Percentiles rank a stretch among this genome's conserved stretches.
Conservation (phyloP, 768 basidiomycete genomes). For the Tephrocybe sp. region DNA sequence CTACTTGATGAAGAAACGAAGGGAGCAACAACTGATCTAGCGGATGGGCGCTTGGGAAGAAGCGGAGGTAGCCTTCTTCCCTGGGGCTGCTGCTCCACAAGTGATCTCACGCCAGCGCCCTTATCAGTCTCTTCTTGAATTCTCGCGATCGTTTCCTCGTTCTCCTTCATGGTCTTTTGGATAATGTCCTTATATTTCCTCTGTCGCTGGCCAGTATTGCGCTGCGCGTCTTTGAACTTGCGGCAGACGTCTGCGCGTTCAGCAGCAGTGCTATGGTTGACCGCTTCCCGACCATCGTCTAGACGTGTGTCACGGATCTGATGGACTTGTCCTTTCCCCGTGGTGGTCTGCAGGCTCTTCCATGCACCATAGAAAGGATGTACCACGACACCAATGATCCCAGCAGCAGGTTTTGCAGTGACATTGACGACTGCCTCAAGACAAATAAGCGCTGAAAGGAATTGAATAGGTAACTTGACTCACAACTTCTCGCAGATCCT, state of each 20-base stretch:
- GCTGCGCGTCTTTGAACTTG: constrained; percentile 36
- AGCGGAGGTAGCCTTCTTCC: not conserved
- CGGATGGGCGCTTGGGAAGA: not conserved
- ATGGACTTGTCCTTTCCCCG: constrained; percentile 30
- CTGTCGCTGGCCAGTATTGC: constrained; percentile 30
- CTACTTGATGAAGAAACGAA: not conserved
- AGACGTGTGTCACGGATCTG: constrained; percentile 36
- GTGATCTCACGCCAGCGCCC: not conserved
- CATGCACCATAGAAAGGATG: constrained; percentile 36
- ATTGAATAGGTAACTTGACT: constrained; percentile 18
- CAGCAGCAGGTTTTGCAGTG: constrained; percentile 31
- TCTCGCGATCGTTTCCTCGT: constrained; percentile 10
- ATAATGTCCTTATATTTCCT: constrained; percentile 32
- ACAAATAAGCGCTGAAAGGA: not conserved
- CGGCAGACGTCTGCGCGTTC: constrained; percentile 33
- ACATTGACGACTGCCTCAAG: constrained; percentile 27
- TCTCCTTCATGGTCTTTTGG: constrained; percentile 28
- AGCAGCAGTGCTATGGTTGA: constrained; percentile 29
- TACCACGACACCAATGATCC: constrained; percentile 37
- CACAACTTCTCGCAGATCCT: constrained; percentile 35
- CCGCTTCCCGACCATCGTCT: constrained; percentile 38
- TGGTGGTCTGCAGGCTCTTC: constrained; percentile 32
- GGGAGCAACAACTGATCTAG: not conserved
- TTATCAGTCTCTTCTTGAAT: not conserved
- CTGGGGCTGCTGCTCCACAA: not conserved